Percentiles rank a stretch among this genome's conserved stretches.
These are phyloP conservation scores for Suillus discolor DNA, from an alignment of 768 basidiomycete species.

Conservation along the genomic window DNA sequence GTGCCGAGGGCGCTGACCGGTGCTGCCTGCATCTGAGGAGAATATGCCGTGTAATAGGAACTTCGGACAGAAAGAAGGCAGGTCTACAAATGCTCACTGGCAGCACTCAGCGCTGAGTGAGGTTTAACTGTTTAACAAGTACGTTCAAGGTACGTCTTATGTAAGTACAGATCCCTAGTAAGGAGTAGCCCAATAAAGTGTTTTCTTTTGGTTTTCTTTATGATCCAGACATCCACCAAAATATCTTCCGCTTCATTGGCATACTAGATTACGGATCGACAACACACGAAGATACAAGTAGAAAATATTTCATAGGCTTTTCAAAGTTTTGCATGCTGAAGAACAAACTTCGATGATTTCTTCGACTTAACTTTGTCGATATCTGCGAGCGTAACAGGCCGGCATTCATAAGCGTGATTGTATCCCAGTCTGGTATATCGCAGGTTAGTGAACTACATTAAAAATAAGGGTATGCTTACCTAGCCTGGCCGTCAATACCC, in stretches of 20 bases:
- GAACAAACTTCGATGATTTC: slow-evolving; percentile 50
- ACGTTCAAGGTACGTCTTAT: background rate
- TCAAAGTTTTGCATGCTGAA: slow-evolving; percentile 45
- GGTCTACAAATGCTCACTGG: too few relatives aligned
- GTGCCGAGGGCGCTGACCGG: slow-evolving; percentile 42
- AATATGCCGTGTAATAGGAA: slow-evolving; percentile 11
- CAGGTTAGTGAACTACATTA: slow-evolving; percentile 2
- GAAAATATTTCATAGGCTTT: background rate
- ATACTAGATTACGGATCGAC: background rate
- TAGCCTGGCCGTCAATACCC: slow-evolving; percentile 66
- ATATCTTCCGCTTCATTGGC: background rate
- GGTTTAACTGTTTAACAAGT: too few relatives aligned
- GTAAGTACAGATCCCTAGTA: background rate
- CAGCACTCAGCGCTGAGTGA: too few relatives aligned
- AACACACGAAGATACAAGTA: background rate
- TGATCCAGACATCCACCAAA: background rate
- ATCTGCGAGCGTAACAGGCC: slow-evolving; percentile 60
- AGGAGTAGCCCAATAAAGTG: too few relatives aligned
- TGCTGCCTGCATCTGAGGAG: slow-evolving; percentile 29
- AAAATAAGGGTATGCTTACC: slow-evolving; percentile 38
- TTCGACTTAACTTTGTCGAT: slow-evolving; percentile 78
- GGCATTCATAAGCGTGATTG: slow-evolving; percentile 74
- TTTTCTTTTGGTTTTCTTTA: too few relatives aligned
- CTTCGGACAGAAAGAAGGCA: background rate
- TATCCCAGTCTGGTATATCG: slow-evolving; percentile 67